These are phyloP conservation scores for Cercospora janseana DNA, from an alignment of 2,329 filamentous ascomycete genomes.

Conservation along the genomic window DNA sequence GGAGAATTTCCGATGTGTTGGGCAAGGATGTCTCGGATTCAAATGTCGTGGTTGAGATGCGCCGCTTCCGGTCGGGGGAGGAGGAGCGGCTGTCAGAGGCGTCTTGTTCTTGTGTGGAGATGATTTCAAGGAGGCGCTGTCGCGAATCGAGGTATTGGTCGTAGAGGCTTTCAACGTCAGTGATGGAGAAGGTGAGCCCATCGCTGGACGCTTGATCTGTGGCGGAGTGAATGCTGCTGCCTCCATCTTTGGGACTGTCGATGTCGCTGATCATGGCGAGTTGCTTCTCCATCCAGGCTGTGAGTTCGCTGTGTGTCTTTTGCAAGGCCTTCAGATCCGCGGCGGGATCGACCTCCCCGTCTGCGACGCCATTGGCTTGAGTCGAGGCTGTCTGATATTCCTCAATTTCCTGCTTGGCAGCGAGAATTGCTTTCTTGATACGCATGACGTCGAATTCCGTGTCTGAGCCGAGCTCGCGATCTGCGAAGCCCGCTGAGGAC, in stretches of 20 bases:
- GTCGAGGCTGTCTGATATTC: slow-evolving; percentile 17
- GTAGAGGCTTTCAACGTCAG: slow-evolving; percentile 32
- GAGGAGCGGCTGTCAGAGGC: slow-evolving; percentile 10
- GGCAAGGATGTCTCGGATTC: slow-evolving; percentile 12
- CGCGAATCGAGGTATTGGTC: slow-evolving; percentile 32
- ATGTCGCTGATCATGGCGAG: slow-evolving; percentile 33
- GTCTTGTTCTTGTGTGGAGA: slow-evolving; percentile 19
- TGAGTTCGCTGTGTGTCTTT: slow-evolving; percentile 34
- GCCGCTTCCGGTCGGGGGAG: slow-evolving; percentile 12
- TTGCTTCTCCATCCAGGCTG: slow-evolving; percentile 37
- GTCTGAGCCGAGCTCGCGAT: slow-evolving; percentile 25
- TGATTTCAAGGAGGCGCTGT: slow-evolving; percentile 26
- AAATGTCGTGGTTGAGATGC: slow-evolving; percentile 3
- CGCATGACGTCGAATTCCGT: slow-evolving; percentile 30
- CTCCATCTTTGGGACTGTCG: slow-evolving; percentile 21
- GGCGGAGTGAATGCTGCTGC: slow-evolving; percentile 6
- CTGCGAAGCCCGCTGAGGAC: slow-evolving; percentile 20
- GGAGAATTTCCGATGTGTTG: slow-evolving; percentile 23
- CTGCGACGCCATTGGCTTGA: slow-evolving; percentile 3
- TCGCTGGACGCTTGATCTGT: background rate
- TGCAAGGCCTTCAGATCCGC: slow-evolving; percentile 32
- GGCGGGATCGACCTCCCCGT: slow-evolving; percentile 10
- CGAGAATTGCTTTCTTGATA: slow-evolving; percentile 35
- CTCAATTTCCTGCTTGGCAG: slow-evolving; percentile 26
- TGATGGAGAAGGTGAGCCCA: slow-evolving; percentile 5